Evolutionary conservation across 2,329 filamentous ascomycete species (phyloP).

Genomic region (Trichophyton simii): DNA sequence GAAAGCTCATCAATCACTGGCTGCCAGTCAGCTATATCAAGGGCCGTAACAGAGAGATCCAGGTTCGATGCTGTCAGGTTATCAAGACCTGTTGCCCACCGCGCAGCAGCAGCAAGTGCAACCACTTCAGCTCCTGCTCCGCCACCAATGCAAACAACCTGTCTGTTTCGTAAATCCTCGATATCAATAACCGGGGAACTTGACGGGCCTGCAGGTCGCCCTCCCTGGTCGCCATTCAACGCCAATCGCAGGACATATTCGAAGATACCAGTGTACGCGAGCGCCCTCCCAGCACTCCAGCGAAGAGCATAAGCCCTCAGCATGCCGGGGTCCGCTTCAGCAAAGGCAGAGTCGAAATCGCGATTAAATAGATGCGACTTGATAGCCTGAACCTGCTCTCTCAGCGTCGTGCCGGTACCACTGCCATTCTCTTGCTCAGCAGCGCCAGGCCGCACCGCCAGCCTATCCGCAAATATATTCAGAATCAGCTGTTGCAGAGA

Average conservation of each 20-base stretch:
- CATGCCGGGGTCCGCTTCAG: constrained; percentile 47
- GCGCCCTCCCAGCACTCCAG: constrained; percentile 77
- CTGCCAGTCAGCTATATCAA: constrained; percentile 75
- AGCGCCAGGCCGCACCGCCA: constrained; percentile 35
- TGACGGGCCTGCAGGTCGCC: neutral
- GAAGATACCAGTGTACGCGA: constrained; percentile 63
- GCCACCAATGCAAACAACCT: constrained; percentile 49
- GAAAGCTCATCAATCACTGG: constrained; percentile 49
- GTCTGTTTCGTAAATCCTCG: constrained; percentile 5
- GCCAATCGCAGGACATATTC: neutral
- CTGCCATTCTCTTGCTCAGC: constrained; percentile 15
- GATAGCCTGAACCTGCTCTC: constrained; percentile 58
- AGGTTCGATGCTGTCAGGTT: neutral
- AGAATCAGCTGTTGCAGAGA: constrained; percentile 58
- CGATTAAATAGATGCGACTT: constrained; percentile 77
- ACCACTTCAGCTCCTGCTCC: constrained; percentile 56
- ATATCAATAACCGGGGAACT: neutral
- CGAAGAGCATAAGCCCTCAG: constrained; percentile 74
- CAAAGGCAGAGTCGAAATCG: constrained; percentile 71
- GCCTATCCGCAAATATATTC: constrained; percentile 57
- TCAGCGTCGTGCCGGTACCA: constrained; percentile 34
- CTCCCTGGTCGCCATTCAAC: constrained; percentile 6
- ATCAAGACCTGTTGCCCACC: constrained; percentile 9
- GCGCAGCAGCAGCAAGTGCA: constrained; percentile 45
- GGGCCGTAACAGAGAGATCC: constrained; percentile 43